Evolutionary conservation across 2,329 filamentous ascomycete genomes (phyloP), one percentile per base, ranked within the genome.

Genomic region (Phialocephala sp.): DNA sequence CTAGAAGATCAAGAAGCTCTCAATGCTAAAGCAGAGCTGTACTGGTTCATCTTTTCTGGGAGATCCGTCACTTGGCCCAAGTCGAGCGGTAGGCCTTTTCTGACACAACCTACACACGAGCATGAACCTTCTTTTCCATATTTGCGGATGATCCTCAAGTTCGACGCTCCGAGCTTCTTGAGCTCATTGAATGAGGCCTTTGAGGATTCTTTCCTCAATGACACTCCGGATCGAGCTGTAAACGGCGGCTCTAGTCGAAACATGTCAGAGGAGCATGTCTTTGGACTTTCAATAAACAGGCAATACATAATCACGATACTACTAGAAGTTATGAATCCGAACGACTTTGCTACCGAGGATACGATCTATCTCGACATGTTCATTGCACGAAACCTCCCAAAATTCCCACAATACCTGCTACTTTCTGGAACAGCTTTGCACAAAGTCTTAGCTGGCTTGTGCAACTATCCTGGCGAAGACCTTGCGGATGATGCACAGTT

Each of bases 351-450:
- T 0, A 79, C 89, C 0, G 87, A 91, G 67, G 93, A 98, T 75
- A 94, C 91, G 14, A 92, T 99, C 63, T 99, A 97, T 77, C 85
- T 99, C 54, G 93, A 99, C 78, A 99, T 99, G 93, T 99, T 99
- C 75, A 91, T 99, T 75, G 94, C 95, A 20, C 89, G 95, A 63
- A 99, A 97, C 76, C 81, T 99, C 59, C 92, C 96, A 3, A 99
- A 99, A 77, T 99, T 97, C 74, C 93, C 94, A 0, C 94, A 98
- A 76, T 97, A 97, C 74, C 89, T 99, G 59, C 85, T 98, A 12
- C 87, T 99, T 56, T 91, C 94, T 0, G 95, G 94, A 20, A 93
- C 92, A 2, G 91, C 91, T 1, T 83, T 99, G 0, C 92, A 93
- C 66, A 89, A 89, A 66, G 89, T 97, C 11, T 83, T 99, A 32